phyloP scores from a whole-genome alignment of 2,329 filamentous ascomycete species.

The Penicillium olsonii region DNA sequence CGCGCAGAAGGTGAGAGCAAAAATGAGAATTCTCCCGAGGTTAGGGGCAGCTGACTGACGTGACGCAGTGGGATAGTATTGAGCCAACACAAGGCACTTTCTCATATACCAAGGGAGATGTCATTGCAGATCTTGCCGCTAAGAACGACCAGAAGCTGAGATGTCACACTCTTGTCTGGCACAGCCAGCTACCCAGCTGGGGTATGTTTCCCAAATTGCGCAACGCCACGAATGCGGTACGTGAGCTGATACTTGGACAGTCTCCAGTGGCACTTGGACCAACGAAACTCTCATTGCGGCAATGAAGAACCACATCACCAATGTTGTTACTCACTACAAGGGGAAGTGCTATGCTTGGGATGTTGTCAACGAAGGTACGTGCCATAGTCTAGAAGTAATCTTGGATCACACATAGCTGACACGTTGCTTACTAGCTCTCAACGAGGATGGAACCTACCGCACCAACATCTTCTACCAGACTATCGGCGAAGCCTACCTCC shows the following conservation, averaged over 20 bases:
- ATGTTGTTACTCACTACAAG: constrained; percentile 38
- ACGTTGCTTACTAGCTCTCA: constrained; percentile 32
- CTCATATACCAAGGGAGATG: constrained; percentile 59
- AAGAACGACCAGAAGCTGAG: constrained; percentile 53
- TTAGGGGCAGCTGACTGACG: neutral
- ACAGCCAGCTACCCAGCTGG: constrained; percentile 52
- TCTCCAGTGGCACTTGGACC: constrained; percentile 57
- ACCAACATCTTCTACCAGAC: constrained; percentile 43
- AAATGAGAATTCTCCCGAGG: accelerated
- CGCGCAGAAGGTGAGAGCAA: constrained; percentile 51
- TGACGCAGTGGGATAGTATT: constrained; percentile 59
- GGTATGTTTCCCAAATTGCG: constrained; percentile 46
- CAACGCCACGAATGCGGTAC: neutral
- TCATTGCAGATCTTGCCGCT: constrained; percentile 43
- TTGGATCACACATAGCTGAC: neutral
- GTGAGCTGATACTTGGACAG: constrained; percentile 19
- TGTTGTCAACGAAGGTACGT: constrained; percentile 41
- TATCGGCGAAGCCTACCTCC: constrained; percentile 49
- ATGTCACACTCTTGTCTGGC: constrained; percentile 63
- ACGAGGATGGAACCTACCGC: constrained; percentile 50
- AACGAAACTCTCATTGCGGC: constrained; percentile 58
- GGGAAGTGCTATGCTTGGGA: constrained; percentile 43
- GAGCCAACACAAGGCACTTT: constrained; percentile 61
- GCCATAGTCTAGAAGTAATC: neutral
- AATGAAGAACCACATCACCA: constrained; percentile 51